Conservation (phyloP, 108 stramenopile species). For the Schizochytrium sp. region DNA sequence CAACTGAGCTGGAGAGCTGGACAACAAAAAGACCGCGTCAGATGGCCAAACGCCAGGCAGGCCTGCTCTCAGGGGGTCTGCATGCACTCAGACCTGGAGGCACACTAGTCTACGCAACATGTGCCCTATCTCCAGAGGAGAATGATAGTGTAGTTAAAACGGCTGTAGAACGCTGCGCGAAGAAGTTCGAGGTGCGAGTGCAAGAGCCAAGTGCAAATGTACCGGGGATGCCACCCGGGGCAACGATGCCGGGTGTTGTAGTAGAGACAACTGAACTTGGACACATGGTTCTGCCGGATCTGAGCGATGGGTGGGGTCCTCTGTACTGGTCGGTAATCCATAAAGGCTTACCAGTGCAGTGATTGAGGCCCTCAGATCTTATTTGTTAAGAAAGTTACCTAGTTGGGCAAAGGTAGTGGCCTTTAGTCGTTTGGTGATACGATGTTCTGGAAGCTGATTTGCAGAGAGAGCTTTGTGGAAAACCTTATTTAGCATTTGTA, state of each 20-base stretch:
- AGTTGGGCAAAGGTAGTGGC: no score
- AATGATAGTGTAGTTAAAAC: background rate
- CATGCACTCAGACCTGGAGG: conserved; percentile 20
- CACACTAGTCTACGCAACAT: background rate
- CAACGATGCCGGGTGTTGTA: background rate
- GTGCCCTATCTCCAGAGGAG: background rate
- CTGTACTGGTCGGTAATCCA: conserved; percentile 7
- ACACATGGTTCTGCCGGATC: conserved; percentile 29
- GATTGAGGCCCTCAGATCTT: background rate
- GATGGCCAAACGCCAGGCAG: background rate
- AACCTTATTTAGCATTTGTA: no score
- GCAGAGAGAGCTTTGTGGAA: no score
- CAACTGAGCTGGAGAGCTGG: background rate
- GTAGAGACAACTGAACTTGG: conserved; percentile 3
- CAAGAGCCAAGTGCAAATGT: no score
- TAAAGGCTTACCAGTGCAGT: background rate
- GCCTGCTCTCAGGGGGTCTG: conserved; percentile 18
- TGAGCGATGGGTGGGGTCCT: background rate
- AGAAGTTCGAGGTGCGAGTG: background rate
- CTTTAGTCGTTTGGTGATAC: no score
- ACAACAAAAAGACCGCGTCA: background rate
- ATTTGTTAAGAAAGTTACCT: no score
- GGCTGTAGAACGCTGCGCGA: background rate
- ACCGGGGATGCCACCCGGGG: no score
- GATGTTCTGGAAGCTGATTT: no score